Evolutionary conservation across 2,329 filamentous ascomycete species (phyloP), one percentile per base, ranked within the genome.

Genomic region (Xylaria digitata): DNA sequence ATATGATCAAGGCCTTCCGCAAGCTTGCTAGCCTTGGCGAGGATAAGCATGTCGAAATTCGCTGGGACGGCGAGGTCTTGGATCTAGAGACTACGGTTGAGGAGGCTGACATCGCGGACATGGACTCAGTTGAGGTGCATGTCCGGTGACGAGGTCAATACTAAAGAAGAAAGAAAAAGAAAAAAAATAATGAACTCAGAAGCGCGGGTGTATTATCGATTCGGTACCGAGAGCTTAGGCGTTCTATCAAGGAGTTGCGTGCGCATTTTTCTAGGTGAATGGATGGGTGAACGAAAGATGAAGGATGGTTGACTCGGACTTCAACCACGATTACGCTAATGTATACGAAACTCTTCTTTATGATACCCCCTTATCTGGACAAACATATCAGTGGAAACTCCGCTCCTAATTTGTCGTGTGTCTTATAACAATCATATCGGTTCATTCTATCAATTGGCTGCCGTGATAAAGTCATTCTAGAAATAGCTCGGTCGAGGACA

Each of bases 11-110:
- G 45, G 86, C 84, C 3, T 95, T 91, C 76, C 85, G 87, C 57
- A 81, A 81, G 43, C 80, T 84, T 71, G 83, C 85, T 34, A 73
- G 81, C 0, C 76, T 94, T 19, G 78, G 80, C 0, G 75, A 80
- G 0, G 83, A 85, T 4, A 85, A 83, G 70, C 78, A 83, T 0
- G 80, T 96, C 2, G 83, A 84, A 43, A 80, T 97, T 11, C 82
- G 85, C 71, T 94, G 93, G 78, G 93, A 97, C 72, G 93, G 93
- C 15, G 92, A 94, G 57, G 81, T 82, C 53, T 80, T 96, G 32
- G 86, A 90, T 15, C 84, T 86, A 19, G 82, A 87, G 1, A 80
- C 82, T 34, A 86, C 84, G 1, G 83, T 96, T 52, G 82, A 83
- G 50, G 88, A 92, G 42, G 85, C 89, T 2, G 93, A 93, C 19